phyloP scores from a whole-genome alignment of 164 flowering plant genomes.

The Vitis vinifera region ASM3070453v1 NC_081809.1:21627001-21627500 shows the following conservation, averaged over 20 bases:
- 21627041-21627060: neutral
- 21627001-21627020: neutral
- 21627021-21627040: neutral
- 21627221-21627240: neutral
- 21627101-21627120: constrained; percentile 87
- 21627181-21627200: constrained; percentile 92
- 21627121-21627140: constrained; percentile 79
- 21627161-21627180: constrained; percentile 79
- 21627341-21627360: neutral
- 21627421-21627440: neutral
- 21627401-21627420: neutral
- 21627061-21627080: neutral
- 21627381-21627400: neutral
- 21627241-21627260: neutral
- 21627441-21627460: neutral
- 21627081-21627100: constrained; percentile 42
- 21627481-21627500: too few species aligned
- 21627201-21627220: constrained; percentile 69
- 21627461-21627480: too few species aligned
- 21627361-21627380: neutral
- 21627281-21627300: neutral
- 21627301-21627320: constrained; percentile 1
- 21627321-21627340: neutral
- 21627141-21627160: constrained; percentile 73
- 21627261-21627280: neutral